These are phyloP conservation scores for Fusarium miscanthi DNA, from an alignment of 2,329 filamentous ascomycete species.

Conservation along the genomic window DNA sequence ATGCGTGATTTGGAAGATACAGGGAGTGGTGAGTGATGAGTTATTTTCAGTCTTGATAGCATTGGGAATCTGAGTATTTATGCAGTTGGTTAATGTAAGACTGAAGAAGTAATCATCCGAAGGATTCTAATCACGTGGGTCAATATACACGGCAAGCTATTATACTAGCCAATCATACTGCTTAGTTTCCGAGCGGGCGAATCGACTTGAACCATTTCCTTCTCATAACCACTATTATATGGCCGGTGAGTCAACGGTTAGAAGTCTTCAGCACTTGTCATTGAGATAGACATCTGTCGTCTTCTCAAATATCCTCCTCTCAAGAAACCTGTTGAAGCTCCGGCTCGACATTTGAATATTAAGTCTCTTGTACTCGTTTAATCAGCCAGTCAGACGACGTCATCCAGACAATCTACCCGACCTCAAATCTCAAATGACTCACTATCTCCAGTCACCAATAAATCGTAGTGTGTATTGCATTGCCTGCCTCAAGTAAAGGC, in stretches of 20 bases:
- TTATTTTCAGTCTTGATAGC: neutral
- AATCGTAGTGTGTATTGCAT: neutral
- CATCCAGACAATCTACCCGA: neutral
- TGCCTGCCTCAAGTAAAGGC: fast-evolving
- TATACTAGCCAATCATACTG: neutral
- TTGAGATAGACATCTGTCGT: fast-evolving
- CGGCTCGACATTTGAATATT: neutral
- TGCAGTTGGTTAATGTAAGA: conserved; percentile 10
- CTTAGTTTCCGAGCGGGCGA: conserved; percentile 10
- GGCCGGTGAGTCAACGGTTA: neutral
- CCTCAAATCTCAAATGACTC: neutral
- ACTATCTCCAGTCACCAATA: neutral
- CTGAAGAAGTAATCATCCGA: neutral
- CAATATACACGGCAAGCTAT: too few relatives aligned
- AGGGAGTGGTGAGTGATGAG: fast-evolving
- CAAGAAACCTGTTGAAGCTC: fast-evolving
- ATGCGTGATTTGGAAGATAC: fast-evolving
- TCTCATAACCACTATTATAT: too few relatives aligned
- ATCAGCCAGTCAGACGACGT: neutral
- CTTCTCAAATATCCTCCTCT: fast-evolving
- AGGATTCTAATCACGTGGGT: neutral
- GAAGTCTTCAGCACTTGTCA: fast-evolving
- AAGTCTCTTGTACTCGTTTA: neutral
- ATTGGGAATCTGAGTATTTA: neutral
- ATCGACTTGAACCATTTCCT: neutral